Evolutionary conservation across 2,329 filamentous ascomycete species (phyloP).

Genomic region (Paecilomyces formosus): DNA sequence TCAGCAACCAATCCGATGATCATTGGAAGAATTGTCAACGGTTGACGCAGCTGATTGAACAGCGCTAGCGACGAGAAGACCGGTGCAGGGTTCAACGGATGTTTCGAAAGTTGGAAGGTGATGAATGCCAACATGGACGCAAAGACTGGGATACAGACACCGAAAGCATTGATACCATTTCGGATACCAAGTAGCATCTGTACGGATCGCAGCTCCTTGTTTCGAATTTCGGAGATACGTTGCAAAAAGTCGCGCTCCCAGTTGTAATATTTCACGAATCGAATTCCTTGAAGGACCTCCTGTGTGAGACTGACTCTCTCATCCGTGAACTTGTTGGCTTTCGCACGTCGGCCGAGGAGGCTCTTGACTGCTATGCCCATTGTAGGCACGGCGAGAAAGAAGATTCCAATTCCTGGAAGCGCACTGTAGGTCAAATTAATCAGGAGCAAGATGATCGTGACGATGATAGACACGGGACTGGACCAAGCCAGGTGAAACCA

Average conservation of each 20-base stretch:
- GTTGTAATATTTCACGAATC: slow-evolving; percentile 92
- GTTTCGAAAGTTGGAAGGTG: slow-evolving; percentile 55
- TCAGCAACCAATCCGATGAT: slow-evolving; percentile 83
- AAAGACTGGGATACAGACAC: slow-evolving; percentile 77
- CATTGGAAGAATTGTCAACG: slow-evolving; percentile 76
- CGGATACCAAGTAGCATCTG: slow-evolving; percentile 72
- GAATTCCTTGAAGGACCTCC: slow-evolving; percentile 78
- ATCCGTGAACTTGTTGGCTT: slow-evolving; percentile 86
- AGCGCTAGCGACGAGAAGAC: slow-evolving; percentile 86
- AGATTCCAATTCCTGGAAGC: slow-evolving; percentile 71
- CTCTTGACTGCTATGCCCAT: slow-evolving; percentile 67
- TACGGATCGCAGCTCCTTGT: slow-evolving; percentile 68
- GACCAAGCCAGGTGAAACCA: slow-evolving; percentile 87
- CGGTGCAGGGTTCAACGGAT: slow-evolving; percentile 61
- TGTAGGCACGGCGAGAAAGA: slow-evolving; percentile 69
- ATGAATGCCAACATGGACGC: slow-evolving; percentile 91
- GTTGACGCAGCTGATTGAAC: slow-evolving; percentile 81
- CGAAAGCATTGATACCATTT: slow-evolving; percentile 74
- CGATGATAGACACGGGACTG: slow-evolving; percentile 63
- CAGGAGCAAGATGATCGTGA: slow-evolving; percentile 70
- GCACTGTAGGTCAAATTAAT: slow-evolving; percentile 84
- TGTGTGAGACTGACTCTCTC: slow-evolving; percentile 82
- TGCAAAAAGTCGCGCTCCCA: slow-evolving; percentile 83
- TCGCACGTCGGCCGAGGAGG: slow-evolving; percentile 65
- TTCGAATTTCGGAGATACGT: slow-evolving; percentile 63